These are phyloP conservation scores for Mucor sp. DNA, from an alignment of 371 early-diverging fungal genomes.

Conservation along the genomic window DNA sequence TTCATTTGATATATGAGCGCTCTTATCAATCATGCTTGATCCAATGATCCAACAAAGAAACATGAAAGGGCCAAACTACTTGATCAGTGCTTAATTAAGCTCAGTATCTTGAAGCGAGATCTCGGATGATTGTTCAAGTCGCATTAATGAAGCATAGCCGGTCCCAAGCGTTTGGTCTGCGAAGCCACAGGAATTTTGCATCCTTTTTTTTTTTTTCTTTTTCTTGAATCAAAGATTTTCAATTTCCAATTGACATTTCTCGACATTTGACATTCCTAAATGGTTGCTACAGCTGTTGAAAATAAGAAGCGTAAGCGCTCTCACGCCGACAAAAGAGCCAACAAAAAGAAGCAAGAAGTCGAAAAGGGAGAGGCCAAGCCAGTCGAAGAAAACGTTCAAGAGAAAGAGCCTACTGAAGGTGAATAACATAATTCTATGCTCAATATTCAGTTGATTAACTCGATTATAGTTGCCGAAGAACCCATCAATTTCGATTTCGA, in stretches of 20 bases:
- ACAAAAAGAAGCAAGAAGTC: conserved; percentile 35
- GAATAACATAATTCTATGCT: background rate
- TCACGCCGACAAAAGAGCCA: conserved; percentile 28
- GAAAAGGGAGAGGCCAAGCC: conserved; percentile 39
- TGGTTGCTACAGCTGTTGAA: conserved; percentile 21
- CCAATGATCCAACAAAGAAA: background rate
- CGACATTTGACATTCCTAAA: background rate
- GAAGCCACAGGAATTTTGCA: conserved; percentile 3
- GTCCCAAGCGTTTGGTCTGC: background rate
- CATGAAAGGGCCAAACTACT: too few species aligned
- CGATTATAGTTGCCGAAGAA: conserved; percentile 19
- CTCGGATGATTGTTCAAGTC: background rate
- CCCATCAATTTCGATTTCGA: conserved; percentile 61
- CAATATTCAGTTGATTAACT: background rate
- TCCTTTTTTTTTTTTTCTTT: background rate
- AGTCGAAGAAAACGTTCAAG: conserved; percentile 21
- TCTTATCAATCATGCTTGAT: background rate
- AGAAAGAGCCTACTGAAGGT: conserved; percentile 27
- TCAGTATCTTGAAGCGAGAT: too few species aligned
- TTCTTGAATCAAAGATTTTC: background rate
- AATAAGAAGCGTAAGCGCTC: conserved; percentile 37
- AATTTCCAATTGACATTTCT: background rate
- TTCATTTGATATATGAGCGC: background rate
- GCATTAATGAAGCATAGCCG: background rate
- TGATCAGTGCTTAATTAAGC: too few species aligned